phyloP scores from a whole-genome alignment of 176 grass and related monocot species.

The Juncus inflexus region DNA sequence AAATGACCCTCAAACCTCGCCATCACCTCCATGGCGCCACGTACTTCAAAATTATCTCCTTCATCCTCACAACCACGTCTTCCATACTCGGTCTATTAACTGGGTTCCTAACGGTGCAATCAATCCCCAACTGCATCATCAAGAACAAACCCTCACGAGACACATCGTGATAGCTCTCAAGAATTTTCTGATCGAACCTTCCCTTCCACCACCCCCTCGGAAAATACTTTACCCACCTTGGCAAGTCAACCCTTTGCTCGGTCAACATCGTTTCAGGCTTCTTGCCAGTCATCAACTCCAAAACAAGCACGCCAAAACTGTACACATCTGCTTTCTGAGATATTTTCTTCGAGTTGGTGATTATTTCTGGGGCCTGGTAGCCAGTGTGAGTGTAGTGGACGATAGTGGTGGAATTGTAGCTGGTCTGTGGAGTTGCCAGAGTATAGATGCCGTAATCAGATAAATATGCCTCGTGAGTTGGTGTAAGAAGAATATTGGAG shows the following conservation, averaged over 20 bases:
- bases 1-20: too few relatives aligned
- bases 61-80: constrained; percentile 42
- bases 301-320: constrained; percentile 77
- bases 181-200: constrained; percentile 78
- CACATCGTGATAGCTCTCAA: constrained; percentile 7
- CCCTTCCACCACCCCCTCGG: constrained; percentile 67
- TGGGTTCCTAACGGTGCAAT: constrained; percentile 53
- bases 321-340: constrained; percentile 72
- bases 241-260: constrained; percentile 54
- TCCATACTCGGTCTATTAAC: constrained; percentile 45
- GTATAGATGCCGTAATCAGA: constrained; percentile 44
- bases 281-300: constrained; percentile 69
- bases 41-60: constrained; percentile 34
- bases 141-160: constrained; percentile 50
- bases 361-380: constrained; percentile 63
- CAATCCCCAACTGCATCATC: constrained; percentile 64
- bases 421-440: constrained; percentile 30
- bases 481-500: constrained; percentile 61
- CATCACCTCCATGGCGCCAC: too few relatives aligned
- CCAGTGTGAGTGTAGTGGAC: constrained; percentile 24
- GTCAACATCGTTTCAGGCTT: constrained; percentile 23
- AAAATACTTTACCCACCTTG: constrained; percentile 66
- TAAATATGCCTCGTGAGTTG: constrained; percentile 41
- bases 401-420: too few relatives aligned
- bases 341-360: constrained; percentile 38